These are phyloP conservation scores for Wallacemonas rigidus DNA, from an alignment of 208 protist species.

Conservation along the genomic window DNA sequence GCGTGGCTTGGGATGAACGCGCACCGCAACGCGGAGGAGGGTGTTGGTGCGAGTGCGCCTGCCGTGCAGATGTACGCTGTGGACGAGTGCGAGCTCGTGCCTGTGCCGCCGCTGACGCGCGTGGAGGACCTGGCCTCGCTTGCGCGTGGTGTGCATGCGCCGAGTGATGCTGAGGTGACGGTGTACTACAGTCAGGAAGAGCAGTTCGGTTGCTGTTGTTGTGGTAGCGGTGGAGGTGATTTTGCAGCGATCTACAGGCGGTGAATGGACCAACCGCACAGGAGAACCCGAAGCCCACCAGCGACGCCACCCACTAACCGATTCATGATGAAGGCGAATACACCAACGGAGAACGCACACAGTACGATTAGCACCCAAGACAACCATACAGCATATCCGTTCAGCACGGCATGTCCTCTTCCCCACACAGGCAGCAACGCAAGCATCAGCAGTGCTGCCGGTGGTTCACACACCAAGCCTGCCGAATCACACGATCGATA, in stretches of 20 bases:
- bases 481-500: conserved; percentile 5
- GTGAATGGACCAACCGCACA: no score
- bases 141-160: background rate
- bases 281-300: no score
- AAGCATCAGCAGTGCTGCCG: background rate
- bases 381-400: no score
- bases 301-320: no score
- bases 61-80: conserved; percentile 18
- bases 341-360: no score
- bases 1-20: conserved; percentile 5
- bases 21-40: background rate
- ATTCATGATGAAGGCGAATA: no score
- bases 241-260: background rate
- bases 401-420: no score
- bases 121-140: conserved; percentile 1
- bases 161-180: background rate
- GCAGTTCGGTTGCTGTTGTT: conserved; percentile 14
- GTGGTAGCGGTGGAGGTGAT: conserved; percentile 19
- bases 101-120: conserved; percentile 1
- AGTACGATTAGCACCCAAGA: no score
- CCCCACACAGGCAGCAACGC: background rate
- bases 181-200: conserved; percentile 17
- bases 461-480: background rate
- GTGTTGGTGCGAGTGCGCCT: background rate
- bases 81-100: conserved; percentile 4